Conservation (phyloP, 2,329 filamentous ascomycete genomes). For the Botryosphaeria dothidea region DNA sequence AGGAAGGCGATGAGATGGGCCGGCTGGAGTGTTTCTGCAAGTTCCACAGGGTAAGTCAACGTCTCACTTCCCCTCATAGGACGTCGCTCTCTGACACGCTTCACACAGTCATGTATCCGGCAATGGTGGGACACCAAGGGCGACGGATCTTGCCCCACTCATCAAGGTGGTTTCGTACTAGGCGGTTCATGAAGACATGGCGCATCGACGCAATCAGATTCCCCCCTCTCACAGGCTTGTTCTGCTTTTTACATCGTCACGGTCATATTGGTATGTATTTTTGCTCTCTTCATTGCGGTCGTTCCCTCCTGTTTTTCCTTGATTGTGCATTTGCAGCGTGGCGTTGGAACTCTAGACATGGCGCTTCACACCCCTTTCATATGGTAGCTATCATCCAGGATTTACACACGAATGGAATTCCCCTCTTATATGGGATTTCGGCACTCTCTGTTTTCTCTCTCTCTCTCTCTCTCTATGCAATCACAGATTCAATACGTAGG, state of each 20-base stretch:
- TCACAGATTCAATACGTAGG: no score
- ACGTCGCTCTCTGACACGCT: slow-evolving; percentile 9
- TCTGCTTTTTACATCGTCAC: not conserved
- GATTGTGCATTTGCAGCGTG: not conserved
- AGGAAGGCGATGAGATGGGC: slow-evolving; percentile 59
- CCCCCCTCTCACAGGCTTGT: no score
- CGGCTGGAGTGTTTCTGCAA: slow-evolving; percentile 65
- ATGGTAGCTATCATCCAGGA: not conserved
- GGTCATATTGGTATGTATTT: not conserved
- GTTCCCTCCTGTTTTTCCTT: not conserved
- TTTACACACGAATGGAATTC: not conserved
- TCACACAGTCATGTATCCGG: slow-evolving; percentile 52
- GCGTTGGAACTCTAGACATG: not conserved
- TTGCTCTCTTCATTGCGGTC: no score
- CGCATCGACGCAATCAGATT: no score
- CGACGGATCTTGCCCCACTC: slow-evolving; percentile 60
- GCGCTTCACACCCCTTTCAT: not conserved
- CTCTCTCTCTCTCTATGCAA: no score
- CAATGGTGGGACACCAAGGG: slow-evolving; percentile 61
- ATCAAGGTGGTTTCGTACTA: slow-evolving; percentile 42
- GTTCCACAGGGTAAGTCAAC: slow-evolving; percentile 55
- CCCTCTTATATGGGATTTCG: no score
- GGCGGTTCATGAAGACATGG: not conserved
- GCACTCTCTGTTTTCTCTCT: no score
- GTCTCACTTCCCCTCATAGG: not conserved